Evolutionary conservation across 352 stramenopile genomes (phyloP).

Genomic region (Pythium angustatum): DNA sequence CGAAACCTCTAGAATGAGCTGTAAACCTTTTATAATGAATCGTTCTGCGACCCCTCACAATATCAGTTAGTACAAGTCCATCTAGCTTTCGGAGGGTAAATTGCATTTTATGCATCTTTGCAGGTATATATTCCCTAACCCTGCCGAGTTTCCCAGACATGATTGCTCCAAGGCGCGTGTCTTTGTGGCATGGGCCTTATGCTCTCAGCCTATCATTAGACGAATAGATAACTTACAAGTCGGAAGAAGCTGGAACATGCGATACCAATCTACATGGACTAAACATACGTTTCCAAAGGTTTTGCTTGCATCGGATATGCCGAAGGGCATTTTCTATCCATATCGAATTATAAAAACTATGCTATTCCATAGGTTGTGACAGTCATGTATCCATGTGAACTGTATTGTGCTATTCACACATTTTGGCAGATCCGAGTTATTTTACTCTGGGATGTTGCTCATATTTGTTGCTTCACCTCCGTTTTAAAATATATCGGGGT

Average conservation of each 20-base stretch:
- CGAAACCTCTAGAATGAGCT: neutral
- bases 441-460: slow-evolving; percentile 12
- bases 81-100: neutral
- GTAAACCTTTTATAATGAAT: neutral
- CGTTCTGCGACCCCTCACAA: too few species aligned
- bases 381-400: too few species aligned
- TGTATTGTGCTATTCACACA: slow-evolving; percentile 12
- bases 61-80: neutral
- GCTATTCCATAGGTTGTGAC: too few species aligned
- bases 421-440: slow-evolving; percentile 9
- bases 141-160: neutral
- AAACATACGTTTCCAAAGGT: too few species aligned
- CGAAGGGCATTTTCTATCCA: too few species aligned
- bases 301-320: too few species aligned
- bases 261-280: too few species aligned
- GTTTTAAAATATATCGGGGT: slow-evolving; percentile 14
- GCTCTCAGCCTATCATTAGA: neutral
- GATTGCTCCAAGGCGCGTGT: slow-evolving; percentile 15
- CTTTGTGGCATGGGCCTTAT: neutral
- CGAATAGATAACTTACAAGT: slow-evolving; percentile 15
- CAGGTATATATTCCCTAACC: neutral
- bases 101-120: neutral
- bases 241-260: too few species aligned
- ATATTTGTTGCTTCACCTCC: slow-evolving; percentile 3
- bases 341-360: too few species aligned